Evolutionary conservation across 2,329 filamentous ascomycete genomes (phyloP).

Genomic region (Pyricularia sp.): DNA sequence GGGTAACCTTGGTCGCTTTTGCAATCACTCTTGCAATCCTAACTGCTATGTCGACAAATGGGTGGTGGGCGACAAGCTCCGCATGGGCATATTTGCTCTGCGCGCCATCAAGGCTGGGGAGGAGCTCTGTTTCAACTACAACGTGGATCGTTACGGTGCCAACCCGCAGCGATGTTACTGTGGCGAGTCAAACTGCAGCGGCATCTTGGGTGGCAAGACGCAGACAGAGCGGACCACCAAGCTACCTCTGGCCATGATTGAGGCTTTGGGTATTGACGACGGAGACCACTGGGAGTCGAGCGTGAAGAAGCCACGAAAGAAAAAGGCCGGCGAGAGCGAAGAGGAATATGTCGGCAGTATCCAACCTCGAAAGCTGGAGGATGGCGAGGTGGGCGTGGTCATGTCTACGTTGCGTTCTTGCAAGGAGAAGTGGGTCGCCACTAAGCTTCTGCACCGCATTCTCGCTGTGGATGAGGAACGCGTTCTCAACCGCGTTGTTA

Average conservation of each 20-base stretch:
- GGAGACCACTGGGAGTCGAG: slow-evolving; percentile 85
- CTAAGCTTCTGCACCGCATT: slow-evolving; percentile 85
- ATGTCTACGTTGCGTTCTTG: slow-evolving; percentile 96
- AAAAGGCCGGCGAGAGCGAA: slow-evolving; percentile 84
- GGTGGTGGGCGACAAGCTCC: slow-evolving; percentile 93
- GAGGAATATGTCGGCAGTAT: slow-evolving; percentile 93
- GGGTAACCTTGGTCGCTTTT: slow-evolving; percentile 92
- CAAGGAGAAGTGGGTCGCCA: slow-evolving; percentile 98
- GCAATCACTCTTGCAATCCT: slow-evolving; percentile 97
- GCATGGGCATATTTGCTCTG: slow-evolving; percentile 97
- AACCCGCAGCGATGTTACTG: slow-evolving; percentile 97
- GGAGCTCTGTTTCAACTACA: slow-evolving; percentile 98
- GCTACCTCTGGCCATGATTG: slow-evolving; percentile 77
- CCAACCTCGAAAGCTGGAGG: slow-evolving; percentile 68
- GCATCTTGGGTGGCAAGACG: slow-evolving; percentile 94
- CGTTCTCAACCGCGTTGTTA: slow-evolving; percentile 79
- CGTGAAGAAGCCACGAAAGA: slow-evolving; percentile 83
- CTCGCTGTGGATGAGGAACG: slow-evolving; percentile 79
- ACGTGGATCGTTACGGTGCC: slow-evolving; percentile 94
- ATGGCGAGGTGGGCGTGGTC: slow-evolving; percentile 81
- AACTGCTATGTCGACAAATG: slow-evolving; percentile 99
- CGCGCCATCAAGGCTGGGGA: slow-evolving; percentile 79
- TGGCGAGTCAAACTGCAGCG: slow-evolving; percentile 86
- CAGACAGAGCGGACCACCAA: slow-evolving; percentile 95
- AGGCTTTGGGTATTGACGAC: slow-evolving; percentile 92